Evolutionary conservation across 495 filamentous ascomycete genomes (phyloP).

Genomic region (Neurospora sp.): DNA sequence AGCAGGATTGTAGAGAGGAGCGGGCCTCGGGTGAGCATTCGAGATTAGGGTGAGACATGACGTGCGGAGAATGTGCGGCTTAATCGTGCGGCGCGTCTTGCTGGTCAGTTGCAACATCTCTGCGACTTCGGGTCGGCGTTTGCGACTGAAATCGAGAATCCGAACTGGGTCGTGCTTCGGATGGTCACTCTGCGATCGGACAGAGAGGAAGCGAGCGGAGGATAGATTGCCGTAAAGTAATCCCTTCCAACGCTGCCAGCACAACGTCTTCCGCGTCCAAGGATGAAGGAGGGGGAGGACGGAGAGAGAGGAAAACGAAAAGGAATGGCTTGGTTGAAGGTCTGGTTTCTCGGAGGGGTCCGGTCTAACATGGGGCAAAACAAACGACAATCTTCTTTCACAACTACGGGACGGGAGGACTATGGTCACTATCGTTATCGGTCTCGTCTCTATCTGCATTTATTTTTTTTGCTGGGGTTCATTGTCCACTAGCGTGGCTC

Average conservation of each 20-base stretch:
- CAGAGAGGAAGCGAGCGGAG: background rate
- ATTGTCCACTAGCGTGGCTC: background rate
- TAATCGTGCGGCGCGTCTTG: slow-evolving; percentile 2
- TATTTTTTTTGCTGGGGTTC: background rate
- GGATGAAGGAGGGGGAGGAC: background rate
- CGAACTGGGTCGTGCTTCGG: background rate
- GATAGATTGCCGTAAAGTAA: background rate
- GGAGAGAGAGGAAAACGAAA: background rate
- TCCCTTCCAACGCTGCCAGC: background rate
- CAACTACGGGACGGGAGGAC: background rate
- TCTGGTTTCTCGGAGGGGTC: background rate
- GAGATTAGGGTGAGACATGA: slow-evolving; percentile 10
- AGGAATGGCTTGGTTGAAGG: background rate
- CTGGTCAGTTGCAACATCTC: slow-evolving; percentile 12
- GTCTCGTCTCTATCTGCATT: background rate
- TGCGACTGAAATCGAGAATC: background rate
- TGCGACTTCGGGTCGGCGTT: background rate
- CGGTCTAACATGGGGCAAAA: background rate
- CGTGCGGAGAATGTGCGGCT: slow-evolving; percentile 13
- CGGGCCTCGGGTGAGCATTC: background rate
- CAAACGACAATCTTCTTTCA: background rate
- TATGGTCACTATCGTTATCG: background rate
- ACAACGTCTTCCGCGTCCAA: background rate
- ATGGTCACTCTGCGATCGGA: background rate
- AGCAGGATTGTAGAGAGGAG: slow-evolving; percentile 2